Conservation (phyloP, 208 protist genomes). For the Acanthamoeba quina region DNA sequence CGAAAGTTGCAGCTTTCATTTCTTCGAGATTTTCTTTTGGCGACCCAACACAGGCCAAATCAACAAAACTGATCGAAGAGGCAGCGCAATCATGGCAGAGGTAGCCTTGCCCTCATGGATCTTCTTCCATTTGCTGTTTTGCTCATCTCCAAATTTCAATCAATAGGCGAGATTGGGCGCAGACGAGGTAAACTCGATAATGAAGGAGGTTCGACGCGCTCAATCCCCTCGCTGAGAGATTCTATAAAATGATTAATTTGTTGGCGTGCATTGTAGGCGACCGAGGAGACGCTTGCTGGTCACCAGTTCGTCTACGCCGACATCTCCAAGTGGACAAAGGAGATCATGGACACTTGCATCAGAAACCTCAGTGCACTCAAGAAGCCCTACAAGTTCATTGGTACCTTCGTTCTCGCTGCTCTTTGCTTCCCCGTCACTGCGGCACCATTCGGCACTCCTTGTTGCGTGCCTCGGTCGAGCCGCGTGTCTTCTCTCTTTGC, state of each 20-base stretch:
- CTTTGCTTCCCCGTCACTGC: neutral
- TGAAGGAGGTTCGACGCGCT: neutral
- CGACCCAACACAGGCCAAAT: no score
- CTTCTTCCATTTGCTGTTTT: neutral
- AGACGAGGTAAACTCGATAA: slow-evolving; percentile 19
- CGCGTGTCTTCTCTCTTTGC: neutral
- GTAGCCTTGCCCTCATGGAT: no score
- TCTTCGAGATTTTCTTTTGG: no score
- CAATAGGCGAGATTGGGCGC: neutral
- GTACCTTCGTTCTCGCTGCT: slow-evolving; percentile 68
- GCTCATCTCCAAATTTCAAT: neutral
- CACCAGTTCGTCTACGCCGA: slow-evolving; percentile 84
- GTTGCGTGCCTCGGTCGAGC: neutral
- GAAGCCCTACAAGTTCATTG: slow-evolving; percentile 90
- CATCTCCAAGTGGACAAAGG: slow-evolving; percentile 87
- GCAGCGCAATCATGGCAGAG: no score
- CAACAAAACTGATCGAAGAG: no score
- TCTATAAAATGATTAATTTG: neutral
- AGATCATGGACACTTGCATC: slow-evolving; percentile 87
- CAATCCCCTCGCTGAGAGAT: neutral
- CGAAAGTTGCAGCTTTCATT: no score
- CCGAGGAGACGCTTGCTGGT: slow-evolving; percentile 79
- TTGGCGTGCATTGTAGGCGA: slow-evolving; percentile 47
- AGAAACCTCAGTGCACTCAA: slow-evolving; percentile 85
- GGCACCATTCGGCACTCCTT: neutral